Percentiles rank a stretch among this genome's conserved stretches.
These are phyloP conservation scores for Puccinia triticina DNA, from an alignment of 1,284 basidiomycete genomes.

Conservation along the genomic window DNA sequence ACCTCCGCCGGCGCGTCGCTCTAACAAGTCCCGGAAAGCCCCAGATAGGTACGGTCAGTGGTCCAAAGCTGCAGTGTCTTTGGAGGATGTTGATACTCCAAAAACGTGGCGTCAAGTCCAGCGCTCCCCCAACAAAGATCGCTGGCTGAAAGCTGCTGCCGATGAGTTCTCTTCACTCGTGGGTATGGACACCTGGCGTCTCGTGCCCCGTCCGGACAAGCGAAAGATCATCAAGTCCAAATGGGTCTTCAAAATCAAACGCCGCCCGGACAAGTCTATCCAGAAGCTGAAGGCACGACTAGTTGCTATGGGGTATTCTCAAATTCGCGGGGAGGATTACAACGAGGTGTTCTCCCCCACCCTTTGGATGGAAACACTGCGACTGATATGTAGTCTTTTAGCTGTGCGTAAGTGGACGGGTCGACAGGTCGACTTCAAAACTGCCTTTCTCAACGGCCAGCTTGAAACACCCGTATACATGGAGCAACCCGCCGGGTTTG, in stretches of 20 bases:
- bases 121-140: too few relatives aligned
- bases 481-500: slow-evolving; percentile 12
- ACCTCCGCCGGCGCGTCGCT: too few relatives aligned
- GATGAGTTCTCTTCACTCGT: too few relatives aligned
- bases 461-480: slow-evolving; percentile 9
- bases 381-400: neutral
- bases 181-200: too few relatives aligned
- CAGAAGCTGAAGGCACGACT: neutral
- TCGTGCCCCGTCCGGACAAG: neutral
- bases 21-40: too few relatives aligned
- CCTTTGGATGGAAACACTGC: neutral
- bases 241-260: slow-evolving; percentile 11
- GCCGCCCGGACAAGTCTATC: neutral
- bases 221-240: neutral
- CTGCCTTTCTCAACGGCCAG: neutral
- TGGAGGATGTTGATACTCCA: too few relatives aligned
- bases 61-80: too few relatives aligned
- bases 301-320: too few relatives aligned
- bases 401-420: neutral
- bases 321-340: neutral
- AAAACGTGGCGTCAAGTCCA: too few relatives aligned
- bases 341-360: slow-evolving; percentile 9
- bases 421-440: neutral
- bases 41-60: too few relatives aligned
- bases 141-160: too few relatives aligned